These are phyloP conservation scores for Malassezia caprae DNA, from an alignment of 1,284 basidiomycete species.

Conservation along the genomic window DNA sequence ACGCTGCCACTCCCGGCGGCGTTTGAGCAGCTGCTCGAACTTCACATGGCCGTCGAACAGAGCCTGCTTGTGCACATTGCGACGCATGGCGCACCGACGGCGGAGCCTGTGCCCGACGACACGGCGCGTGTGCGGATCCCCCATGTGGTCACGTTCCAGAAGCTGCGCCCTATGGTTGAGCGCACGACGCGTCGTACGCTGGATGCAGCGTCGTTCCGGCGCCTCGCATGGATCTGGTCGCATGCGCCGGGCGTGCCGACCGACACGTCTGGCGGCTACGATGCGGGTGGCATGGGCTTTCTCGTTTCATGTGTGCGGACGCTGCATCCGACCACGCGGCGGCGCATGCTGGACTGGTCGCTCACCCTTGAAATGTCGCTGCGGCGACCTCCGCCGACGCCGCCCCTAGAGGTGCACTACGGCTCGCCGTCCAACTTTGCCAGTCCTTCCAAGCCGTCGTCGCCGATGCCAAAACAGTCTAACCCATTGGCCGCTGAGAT, in stretches of 20 bases:
- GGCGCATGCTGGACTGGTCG: constrained; percentile 28
- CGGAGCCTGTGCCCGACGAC: constrained; percentile 1
- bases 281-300: constrained; percentile 29
- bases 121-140: constrained; percentile 26
- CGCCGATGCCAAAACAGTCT: not conserved
- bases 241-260: constrained; percentile 15
- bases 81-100: constrained; percentile 27
- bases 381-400: constrained; percentile 10
- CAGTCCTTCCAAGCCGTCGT: not conserved
- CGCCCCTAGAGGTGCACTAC: constrained; percentile 23
- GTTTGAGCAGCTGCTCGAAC: constrained; percentile 25
- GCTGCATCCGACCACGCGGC: constrained; percentile 24
- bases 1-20: constrained; percentile 25
- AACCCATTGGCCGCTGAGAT: constrained; percentile 18
- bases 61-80: constrained; percentile 40
- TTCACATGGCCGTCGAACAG: constrained; percentile 37
- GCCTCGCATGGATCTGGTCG: constrained; percentile 34
- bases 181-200: constrained; percentile 28
- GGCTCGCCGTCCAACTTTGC: constrained; percentile 13
- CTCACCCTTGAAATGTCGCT: constrained; percentile 30
- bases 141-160: constrained; percentile 32
- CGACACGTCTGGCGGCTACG: not conserved
- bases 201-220: constrained; percentile 23
- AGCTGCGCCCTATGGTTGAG: constrained; percentile 37
- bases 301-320: constrained; percentile 23